Evolutionary conservation across 495 filamentous ascomycete species (phyloP).

Genomic region (Hypoxylon lienhwacheense): DNA sequence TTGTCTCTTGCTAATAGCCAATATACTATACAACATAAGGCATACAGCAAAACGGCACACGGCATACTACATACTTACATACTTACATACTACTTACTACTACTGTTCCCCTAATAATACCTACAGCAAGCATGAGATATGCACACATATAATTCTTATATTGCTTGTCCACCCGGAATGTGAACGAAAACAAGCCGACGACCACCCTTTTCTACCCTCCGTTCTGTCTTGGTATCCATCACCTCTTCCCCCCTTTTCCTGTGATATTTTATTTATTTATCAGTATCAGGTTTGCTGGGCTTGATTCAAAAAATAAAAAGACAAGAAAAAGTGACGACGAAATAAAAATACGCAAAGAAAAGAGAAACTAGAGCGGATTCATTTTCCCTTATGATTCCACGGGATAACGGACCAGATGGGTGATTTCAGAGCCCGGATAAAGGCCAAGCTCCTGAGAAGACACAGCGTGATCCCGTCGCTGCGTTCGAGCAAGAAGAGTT

Average conservation of each 20-base stretch:
- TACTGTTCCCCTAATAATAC: too few relatives aligned
- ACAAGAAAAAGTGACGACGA: background rate
- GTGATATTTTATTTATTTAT: background rate
- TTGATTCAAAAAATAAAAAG: background rate
- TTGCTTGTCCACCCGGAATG: constrained; percentile 18
- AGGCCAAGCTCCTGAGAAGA: constrained; percentile 51
- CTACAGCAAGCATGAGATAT: constrained; percentile 4
- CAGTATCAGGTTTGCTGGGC: background rate
- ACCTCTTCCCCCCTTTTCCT: background rate
- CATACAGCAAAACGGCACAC: background rate
- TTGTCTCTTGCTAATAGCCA: constrained; percentile 4
- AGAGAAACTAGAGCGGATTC: background rate
- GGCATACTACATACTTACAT: background rate
- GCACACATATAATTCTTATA: constrained; percentile 12
- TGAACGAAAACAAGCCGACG: constrained; percentile 19
- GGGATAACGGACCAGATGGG: constrained; percentile 40
- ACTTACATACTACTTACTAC: too few relatives aligned
- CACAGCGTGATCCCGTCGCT: constrained; percentile 45
- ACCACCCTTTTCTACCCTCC: constrained; percentile 1
- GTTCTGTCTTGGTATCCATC: background rate
- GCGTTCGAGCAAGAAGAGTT: constrained; percentile 40
- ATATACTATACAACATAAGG: background rate
- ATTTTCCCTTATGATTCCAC: constrained; percentile 15
- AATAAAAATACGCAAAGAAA: background rate
- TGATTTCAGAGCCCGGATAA: constrained; percentile 51